phyloP scores from a whole-genome alignment of 2,329 filamentous ascomycete genomes.

The Thermomyces lanuginosus region DNA sequence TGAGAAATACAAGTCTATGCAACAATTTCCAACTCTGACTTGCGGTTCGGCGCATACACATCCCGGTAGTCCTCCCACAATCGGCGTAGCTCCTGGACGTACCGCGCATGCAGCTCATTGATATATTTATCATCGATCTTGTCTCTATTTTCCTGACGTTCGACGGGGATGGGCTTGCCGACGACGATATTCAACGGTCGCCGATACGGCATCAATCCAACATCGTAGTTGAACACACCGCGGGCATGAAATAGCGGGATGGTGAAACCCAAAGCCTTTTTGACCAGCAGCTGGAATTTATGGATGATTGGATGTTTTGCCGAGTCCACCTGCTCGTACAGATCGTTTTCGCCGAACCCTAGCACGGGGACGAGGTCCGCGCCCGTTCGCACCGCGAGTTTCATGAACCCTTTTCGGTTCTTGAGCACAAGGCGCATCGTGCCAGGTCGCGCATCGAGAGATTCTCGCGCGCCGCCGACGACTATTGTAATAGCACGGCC shows the following conservation, averaged over 20 bases:
- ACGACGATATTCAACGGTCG: slow-evolving; percentile 78
- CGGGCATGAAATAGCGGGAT: slow-evolving; percentile 78
- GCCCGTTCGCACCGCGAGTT: slow-evolving; percentile 79
- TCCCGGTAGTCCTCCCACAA: slow-evolving; percentile 34
- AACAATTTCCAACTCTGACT: slow-evolving; percentile 29
- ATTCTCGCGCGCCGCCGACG: slow-evolving; percentile 80
- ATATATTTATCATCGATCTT: slow-evolving; percentile 60
- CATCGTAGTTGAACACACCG: slow-evolving; percentile 94
- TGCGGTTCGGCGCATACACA: slow-evolving; percentile 28
- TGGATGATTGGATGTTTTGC: slow-evolving; percentile 64
- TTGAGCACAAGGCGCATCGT: slow-evolving; percentile 62
- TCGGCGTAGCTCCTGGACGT: slow-evolving; percentile 44
- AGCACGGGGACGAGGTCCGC: slow-evolving; percentile 87
- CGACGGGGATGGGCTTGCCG: slow-evolving; percentile 60
- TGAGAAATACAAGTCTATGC: slow-evolving; percentile 16
- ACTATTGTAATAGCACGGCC: slow-evolving; percentile 95
- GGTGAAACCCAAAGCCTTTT: slow-evolving; percentile 80
- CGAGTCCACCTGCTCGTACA: slow-evolving; percentile 79
- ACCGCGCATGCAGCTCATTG: slow-evolving; percentile 61
- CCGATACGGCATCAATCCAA: slow-evolving; percentile 88
- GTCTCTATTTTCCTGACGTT: slow-evolving; percentile 36
- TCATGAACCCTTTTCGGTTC: slow-evolving; percentile 80
- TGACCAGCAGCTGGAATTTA: slow-evolving; percentile 64
- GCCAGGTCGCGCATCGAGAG: slow-evolving; percentile 70
- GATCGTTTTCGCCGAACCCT: slow-evolving; percentile 85